Base-by-base conservation (phyloP, 768 basidiomycete genomes). In the Kwoniella sp. region DNA sequence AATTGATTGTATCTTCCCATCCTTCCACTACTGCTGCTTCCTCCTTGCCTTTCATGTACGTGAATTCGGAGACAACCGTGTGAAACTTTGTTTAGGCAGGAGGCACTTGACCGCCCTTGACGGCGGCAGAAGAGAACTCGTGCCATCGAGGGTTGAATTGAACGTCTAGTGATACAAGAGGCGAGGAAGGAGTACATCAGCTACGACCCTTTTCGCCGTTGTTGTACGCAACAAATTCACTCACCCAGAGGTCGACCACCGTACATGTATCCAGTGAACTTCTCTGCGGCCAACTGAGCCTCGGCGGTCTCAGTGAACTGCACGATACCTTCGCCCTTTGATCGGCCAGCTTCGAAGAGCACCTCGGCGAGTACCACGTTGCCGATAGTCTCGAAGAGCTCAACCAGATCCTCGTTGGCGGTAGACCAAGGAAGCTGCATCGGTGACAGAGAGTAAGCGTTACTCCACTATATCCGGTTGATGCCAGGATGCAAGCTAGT, bases 71-170 rank as follows among this genome's bases (percentile, higher is more conserved):
- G n/a, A n/a, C n/a, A n/a, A n/a, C n/a, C n/a, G 11, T 17, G 8
- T 26, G 11, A 15, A 23, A 7, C 15, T 22, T 12, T 48, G 28
- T 26, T 26, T 59, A 65, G 56, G 70, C 74, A 28, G 73, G 50
- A 54, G 63, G 47, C 5, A 59, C 61, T 55, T 72, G 69, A 45
- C 72, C 73, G n/a, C 93, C 93, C 80, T 92, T 93, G 0, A 92
- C 93, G 41, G 93, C 89, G 15, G 88, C 87, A 0, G 90, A 89
- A 2, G 92, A 86, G 81, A 95, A 96, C 0, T 90, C 91, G 79
- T 96, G 93, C 92, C 91, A 93, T 70, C 92, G 88, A 75, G 93
- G 91, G 79, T 95, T 96, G 86, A 92, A 95, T 68, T 91, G 88
- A 37, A 96, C 93, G 74, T 94, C 93, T 89, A 70, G 0, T n/a